Conservation (phyloP, 208 protist genomes). For the Leptomonas seymouri region DNA sequence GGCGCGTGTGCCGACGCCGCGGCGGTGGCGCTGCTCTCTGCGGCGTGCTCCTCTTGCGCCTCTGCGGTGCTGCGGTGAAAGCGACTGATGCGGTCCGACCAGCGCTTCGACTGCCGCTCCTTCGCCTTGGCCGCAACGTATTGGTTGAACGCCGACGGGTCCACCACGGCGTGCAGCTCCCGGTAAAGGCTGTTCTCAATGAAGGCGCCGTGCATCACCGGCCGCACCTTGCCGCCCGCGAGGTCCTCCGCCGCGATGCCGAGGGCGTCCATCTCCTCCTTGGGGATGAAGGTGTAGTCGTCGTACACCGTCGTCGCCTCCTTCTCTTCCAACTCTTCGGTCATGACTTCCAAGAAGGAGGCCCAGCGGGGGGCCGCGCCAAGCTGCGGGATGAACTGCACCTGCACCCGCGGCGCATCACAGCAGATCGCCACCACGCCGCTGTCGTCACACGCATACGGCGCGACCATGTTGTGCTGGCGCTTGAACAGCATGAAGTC, state of each 20-base stretch:
- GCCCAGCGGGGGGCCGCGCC: conserved; percentile 97
- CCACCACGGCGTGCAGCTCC: conserved; percentile 81
- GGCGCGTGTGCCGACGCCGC: conserved; percentile 1
- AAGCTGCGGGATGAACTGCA: conserved; percentile 96
- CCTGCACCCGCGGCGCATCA: conserved; percentile 92
- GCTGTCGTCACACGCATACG: conserved; percentile 82
- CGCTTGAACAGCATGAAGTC: conserved; percentile 88
- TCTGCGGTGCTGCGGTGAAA: conserved; percentile 62
- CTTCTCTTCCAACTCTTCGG: conserved; percentile 93
- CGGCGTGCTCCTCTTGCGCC: conserved; percentile 21
- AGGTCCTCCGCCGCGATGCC: conserved; percentile 87
- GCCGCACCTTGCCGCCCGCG: conserved; percentile 92
- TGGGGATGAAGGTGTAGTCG: conserved; percentile 98
- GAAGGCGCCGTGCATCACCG: conserved; percentile 99
- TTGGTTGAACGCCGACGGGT: conserved; percentile 92
- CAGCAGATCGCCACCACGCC: conserved; percentile 92
- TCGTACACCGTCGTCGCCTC: conserved; percentile 93
- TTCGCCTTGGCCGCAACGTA: conserved; percentile 66
- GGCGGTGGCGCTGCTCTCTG: not conserved
- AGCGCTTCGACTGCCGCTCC: conserved; percentile 62
- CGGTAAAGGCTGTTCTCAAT: conserved; percentile 94
- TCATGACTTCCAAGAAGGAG: conserved; percentile 97
- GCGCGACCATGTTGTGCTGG: conserved; percentile 80
- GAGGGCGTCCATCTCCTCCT: conserved; percentile 92
- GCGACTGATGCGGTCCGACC: conserved; percentile 84